Conservation (phyloP, 495 filamentous ascomycete species). For the Lichenothelia convexa region DNA sequence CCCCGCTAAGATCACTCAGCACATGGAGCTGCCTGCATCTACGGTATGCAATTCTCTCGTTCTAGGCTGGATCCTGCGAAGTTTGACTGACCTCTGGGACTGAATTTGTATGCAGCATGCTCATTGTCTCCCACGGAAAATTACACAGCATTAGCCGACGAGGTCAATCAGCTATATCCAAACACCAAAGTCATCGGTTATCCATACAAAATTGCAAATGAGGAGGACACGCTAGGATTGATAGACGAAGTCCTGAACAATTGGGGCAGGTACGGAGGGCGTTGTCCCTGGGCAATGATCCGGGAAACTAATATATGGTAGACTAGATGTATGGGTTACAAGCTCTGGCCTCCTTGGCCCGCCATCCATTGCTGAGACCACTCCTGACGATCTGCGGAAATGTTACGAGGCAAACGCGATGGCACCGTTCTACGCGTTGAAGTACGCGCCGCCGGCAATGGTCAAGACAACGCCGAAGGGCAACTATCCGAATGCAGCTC, state of each 20-base stretch:
- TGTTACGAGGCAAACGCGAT: conserved; percentile 38
- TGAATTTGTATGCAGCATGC: conserved; percentile 15
- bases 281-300: background rate
- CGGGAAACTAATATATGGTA: conserved; percentile 1
- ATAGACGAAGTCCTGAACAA: conserved; percentile 43
- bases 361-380: conserved; percentile 34
- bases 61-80: too few relatives aligned
- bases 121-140: conserved; percentile 13
- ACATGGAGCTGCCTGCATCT: conserved; percentile 44
- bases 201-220: conserved; percentile 33
- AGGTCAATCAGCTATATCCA: conserved; percentile 22
- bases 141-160: conserved; percentile 16
- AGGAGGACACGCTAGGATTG: conserved; percentile 38
- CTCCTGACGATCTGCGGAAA: conserved; percentile 31
- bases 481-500: conserved; percentile 39
- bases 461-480: conserved; percentile 31
- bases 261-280: conserved; percentile 24
- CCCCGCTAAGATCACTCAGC: conserved; percentile 19
- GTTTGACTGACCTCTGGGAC: too few relatives aligned
- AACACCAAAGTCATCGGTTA: conserved; percentile 41
- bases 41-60: too few relatives aligned
- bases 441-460: conserved; percentile 45
- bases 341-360: conserved; percentile 37
- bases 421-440: conserved; percentile 43
- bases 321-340: conserved; percentile 41